A percentile compares a stretch with the other conserved stretches of the same genome.
These are phyloP conservation scores for Galeopsis tetrahit DNA, from an alignment of 257 asterid genomes.

Conservation along the genomic window DNA sequence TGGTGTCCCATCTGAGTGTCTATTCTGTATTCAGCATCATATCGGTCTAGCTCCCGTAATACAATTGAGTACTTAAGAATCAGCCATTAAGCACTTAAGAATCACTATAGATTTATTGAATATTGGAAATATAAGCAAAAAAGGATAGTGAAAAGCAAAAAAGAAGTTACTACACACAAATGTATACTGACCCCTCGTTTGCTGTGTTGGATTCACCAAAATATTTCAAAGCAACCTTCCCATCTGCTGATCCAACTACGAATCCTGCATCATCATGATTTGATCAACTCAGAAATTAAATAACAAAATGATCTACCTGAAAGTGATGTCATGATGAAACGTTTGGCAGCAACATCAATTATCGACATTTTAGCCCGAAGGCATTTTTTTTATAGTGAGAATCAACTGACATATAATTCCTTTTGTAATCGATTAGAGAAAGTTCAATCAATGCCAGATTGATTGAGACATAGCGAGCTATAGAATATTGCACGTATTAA, in stretches of 20 bases:
- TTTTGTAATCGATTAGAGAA: conserved; percentile 1
- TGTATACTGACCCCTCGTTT: conserved; percentile 66
- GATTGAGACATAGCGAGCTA: conserved; percentile 20
- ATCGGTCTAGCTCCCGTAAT: not conserved
- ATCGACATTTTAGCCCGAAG: conserved; percentile 5
- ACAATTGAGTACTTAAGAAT: not conserved
- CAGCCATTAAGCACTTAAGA: not conserved
- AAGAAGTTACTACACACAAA: conserved; percentile 12
- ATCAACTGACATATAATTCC: not conserved
- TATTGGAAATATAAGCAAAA: not conserved
- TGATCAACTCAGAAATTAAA: conserved; percentile 26
- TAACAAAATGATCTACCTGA: conserved; percentile 23
- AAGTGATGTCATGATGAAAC: not conserved
- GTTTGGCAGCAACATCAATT: conserved; percentile 14
- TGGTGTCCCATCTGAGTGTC: conserved; percentile 1
- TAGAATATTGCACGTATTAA: conserved; percentile 4
- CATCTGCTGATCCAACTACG: conserved; percentile 81
- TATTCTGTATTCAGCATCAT: not conserved
- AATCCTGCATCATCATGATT: conserved; percentile 60
- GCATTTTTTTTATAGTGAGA: not conserved
- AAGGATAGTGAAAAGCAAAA: conserved; percentile 12
- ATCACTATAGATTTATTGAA: conserved; percentile 11
- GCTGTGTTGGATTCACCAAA: conserved; percentile 42
- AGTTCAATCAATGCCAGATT: not conserved
- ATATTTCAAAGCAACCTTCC: conserved; percentile 77